Percentiles rank a stretch among this genome's conserved stretches.
phyloP scores from a whole-genome alignment of 176 grass and related monocot genomes.

The Hsuehochloa calcarea region DNA sequence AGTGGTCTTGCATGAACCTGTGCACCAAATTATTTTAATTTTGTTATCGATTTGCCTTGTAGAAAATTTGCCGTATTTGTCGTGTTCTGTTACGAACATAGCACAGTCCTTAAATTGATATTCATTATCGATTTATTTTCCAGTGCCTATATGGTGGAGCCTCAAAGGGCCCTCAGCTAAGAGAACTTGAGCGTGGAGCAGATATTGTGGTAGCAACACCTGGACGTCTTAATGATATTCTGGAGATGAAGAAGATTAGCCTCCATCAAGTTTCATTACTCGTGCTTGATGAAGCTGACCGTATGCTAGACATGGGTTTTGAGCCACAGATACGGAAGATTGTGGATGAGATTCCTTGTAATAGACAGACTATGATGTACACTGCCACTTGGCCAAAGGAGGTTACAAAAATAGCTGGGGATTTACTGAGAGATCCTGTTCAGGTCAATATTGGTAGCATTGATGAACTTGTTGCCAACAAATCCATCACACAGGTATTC shows the following conservation, averaged over 20 bases:
- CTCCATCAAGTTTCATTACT: conserved; percentile 86
- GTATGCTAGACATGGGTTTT: conserved; percentile 99
- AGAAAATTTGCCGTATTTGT: conserved; percentile 22
- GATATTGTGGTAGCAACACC: conserved; percentile 96
- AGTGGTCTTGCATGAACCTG: neutral
- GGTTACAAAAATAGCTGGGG: conserved; percentile 89
- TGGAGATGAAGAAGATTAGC: conserved; percentile 91
- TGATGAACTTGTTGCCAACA: conserved; percentile 92
- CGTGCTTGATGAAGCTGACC: conserved; percentile 97
- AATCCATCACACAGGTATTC: conserved; percentile 92
- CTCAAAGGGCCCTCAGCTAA: conserved; percentile 86
- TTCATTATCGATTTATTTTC: neutral
- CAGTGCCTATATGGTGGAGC: conserved; percentile 98
- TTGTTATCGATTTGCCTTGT: neutral
- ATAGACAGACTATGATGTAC: conserved; percentile 95
- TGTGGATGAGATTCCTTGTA: conserved; percentile 80
- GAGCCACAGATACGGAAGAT: conserved; percentile 94
- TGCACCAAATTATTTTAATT: neutral
- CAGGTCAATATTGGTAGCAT: conserved; percentile 95
- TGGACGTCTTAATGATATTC: conserved; percentile 94
- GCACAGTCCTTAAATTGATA: neutral
- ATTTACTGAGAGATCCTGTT: conserved; percentile 89
- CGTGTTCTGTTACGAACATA: neutral
- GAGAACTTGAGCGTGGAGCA: conserved; percentile 92
- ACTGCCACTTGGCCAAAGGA: conserved; percentile 99